phyloP scores from a whole-genome alignment of 257 asterid species.

The Solanum clarkiae region DNA sequence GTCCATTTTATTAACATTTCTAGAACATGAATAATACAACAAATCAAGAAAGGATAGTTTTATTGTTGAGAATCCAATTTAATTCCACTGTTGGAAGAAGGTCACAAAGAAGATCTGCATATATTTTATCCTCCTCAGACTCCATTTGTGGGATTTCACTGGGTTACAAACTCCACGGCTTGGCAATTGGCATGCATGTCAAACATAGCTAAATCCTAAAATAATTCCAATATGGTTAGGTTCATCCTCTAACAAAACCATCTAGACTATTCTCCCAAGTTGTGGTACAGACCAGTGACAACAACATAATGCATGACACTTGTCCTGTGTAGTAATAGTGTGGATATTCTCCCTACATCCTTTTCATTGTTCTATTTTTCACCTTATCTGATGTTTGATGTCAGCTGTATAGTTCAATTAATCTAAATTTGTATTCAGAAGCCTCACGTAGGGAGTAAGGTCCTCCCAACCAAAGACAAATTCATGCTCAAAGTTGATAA shows the following conservation, averaged over 20 bases:
- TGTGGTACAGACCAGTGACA: neutral
- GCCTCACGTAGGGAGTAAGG: neutral
- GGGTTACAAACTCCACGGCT: neutral
- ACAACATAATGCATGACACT: neutral
- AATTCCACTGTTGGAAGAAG: neutral
- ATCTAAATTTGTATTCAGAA: neutral
- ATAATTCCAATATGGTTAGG: neutral
- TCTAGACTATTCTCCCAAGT: neutral
- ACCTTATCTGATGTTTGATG: neutral
- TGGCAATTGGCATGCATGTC: neutral
- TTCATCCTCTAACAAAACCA: neutral
- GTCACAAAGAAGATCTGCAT: neutral
- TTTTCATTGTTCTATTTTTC: neutral
- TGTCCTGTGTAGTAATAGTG: neutral
- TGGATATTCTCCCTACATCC: neutral
- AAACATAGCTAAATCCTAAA: neutral
- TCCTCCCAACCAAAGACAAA: rapidly evolving
- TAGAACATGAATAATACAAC: neutral
- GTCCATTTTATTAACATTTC: neutral
- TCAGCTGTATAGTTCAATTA: neutral
- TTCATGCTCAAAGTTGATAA: neutral
- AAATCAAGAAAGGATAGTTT: neutral
- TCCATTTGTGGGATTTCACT: no score
- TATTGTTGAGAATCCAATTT: neutral
- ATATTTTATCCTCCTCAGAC: no score